phyloP scores from a whole-genome alignment of 1,139 yeast species.

The Yamadazyma atlantica region DNA sequence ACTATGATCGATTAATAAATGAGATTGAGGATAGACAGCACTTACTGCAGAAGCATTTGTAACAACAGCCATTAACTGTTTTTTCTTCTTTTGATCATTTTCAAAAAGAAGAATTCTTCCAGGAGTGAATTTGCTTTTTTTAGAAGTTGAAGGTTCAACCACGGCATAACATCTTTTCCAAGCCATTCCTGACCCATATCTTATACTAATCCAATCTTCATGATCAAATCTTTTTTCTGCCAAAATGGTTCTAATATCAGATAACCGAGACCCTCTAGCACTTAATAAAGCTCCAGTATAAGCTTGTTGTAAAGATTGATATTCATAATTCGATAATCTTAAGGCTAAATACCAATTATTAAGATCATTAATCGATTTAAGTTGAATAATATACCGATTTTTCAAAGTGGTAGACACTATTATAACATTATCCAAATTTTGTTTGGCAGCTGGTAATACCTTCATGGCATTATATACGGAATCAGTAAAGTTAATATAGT shows the following conservation, averaged over 20 bases:
- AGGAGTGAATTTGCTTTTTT: constrained; percentile 47
- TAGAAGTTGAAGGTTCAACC: constrained; percentile 64
- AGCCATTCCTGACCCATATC: constrained; percentile 97
- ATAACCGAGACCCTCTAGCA: constrained; percentile 80
- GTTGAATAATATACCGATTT: constrained; percentile 81
- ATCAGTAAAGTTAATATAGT: constrained; percentile 87
- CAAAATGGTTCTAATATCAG: constrained; percentile 81
- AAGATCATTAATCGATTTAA: constrained; percentile 57
- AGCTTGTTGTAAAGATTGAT: constrained; percentile 83
- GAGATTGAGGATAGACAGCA: constrained; percentile 91
- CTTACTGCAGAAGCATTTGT: constrained; percentile 71
- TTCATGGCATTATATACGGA: constrained; percentile 80
- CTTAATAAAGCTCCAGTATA: constrained; percentile 92
- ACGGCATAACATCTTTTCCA: constrained; percentile 95
- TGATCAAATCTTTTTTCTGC: constrained; percentile 84
- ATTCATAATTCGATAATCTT: constrained; percentile 76
- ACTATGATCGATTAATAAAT: constrained; percentile 75
- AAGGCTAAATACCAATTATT: constrained; percentile 77
- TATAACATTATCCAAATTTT: constrained; percentile 71
- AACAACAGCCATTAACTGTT: constrained; percentile 78
- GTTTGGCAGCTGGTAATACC: constrained; percentile 58
- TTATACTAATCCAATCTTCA: constrained; percentile 92
- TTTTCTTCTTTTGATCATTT: constrained; percentile 68
- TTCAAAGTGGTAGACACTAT: constrained; percentile 88
- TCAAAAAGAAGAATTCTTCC: constrained; percentile 67